Percentiles rank a stretch among this genome's conserved stretches.
Evolutionary conservation across 2,329 filamentous ascomycete genomes (phyloP).

Genomic region (Alternaria gaisen): DNA sequence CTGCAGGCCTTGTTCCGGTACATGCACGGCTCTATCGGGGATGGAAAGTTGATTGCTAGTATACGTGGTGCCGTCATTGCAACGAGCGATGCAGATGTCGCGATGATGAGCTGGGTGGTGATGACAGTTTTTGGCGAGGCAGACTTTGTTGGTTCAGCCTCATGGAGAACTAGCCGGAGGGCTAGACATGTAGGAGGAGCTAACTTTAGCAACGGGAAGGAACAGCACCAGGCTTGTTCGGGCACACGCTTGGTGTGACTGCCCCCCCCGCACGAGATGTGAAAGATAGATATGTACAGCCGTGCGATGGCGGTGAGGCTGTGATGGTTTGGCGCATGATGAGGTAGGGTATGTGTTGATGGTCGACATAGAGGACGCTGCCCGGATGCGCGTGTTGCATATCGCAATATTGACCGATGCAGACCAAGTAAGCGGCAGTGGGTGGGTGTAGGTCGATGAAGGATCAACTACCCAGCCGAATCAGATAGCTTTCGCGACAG

Average conservation of each 20-base stretch:
- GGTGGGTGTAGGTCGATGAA: background rate
- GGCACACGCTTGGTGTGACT: slow-evolving; percentile 4
- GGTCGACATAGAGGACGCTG: background rate
- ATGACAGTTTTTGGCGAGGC: slow-evolving; percentile 29
- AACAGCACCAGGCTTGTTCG: slow-evolving; percentile 8
- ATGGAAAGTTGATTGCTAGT: slow-evolving; percentile 13
- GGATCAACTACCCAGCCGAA: slow-evolving; percentile 1
- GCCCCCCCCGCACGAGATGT: slow-evolving; percentile 19
- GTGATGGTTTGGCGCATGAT: background rate
- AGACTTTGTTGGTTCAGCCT: slow-evolving; percentile 23
- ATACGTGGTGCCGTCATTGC: slow-evolving; percentile 19
- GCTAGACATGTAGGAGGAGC: slow-evolving; percentile 10
- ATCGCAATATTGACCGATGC: slow-evolving; percentile 12
- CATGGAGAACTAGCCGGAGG: slow-evolving; percentile 13
- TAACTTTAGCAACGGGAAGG: slow-evolving; percentile 26
- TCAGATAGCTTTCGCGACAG: slow-evolving; percentile 4
- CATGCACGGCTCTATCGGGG: slow-evolving; percentile 9
- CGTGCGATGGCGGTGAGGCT: slow-evolving; percentile 12
- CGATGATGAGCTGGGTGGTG: slow-evolving; percentile 6
- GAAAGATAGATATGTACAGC: slow-evolving; percentile 11
- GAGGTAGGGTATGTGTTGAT: background rate
- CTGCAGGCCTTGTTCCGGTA: slow-evolving; percentile 1
- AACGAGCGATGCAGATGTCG: background rate
- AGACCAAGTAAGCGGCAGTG: slow-evolving; percentile 11
- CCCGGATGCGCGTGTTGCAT: background rate